A percentile compares a stretch with the other conserved stretches of the same genome.
Conservation (phyloP, 2,329 filamentous ascomycete species). For the Taxawa tesnikishii region DNA sequence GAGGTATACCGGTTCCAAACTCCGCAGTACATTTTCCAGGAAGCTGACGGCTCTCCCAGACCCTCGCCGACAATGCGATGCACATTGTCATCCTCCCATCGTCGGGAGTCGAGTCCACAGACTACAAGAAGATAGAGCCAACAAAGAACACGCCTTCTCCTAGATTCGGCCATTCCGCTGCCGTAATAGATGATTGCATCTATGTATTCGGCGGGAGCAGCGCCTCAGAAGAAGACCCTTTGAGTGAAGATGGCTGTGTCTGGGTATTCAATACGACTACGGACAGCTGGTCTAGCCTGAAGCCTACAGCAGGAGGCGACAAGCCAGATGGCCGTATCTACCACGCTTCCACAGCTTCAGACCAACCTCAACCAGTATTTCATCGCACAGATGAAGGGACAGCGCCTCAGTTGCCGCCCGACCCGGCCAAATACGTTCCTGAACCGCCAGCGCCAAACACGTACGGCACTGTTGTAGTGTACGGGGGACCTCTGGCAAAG, state of each 20-base stretch:
- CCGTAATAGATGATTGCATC: conserved; percentile 30
- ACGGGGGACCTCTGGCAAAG: conserved; percentile 29
- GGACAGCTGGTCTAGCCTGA: conserved; percentile 27
- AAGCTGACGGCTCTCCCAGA: conserved; percentile 6
- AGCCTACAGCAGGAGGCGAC: conserved; percentile 17
- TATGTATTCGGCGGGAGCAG: conserved; percentile 31
- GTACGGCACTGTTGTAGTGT: conserved; percentile 39
- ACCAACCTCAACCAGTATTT: conserved; percentile 24
- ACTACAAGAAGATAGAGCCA: conserved; percentile 25
- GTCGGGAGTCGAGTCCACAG: conserved; percentile 27
- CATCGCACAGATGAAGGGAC: conserved; percentile 13
- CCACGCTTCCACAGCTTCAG: conserved; percentile 25
- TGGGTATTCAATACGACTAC: conserved; percentile 32
- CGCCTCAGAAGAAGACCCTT: conserved; percentile 7
- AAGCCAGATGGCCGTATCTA: conserved; percentile 16
- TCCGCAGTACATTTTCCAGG: not conserved
- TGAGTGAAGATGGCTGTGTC: conserved; percentile 23
- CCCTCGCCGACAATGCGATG: conserved; percentile 37
- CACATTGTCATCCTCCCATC: conserved; percentile 40
- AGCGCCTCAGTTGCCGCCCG: conserved; percentile 25
- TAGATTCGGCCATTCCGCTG: conserved; percentile 28
- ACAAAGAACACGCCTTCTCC: conserved; percentile 23
- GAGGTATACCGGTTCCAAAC: not conserved
- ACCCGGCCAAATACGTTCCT: conserved; percentile 27
- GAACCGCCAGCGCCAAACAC: conserved; percentile 25